Evolutionary conservation across 176 grass and related monocot species (phyloP).

Genomic region (Rhipidocladum racemiflorum): DNA sequence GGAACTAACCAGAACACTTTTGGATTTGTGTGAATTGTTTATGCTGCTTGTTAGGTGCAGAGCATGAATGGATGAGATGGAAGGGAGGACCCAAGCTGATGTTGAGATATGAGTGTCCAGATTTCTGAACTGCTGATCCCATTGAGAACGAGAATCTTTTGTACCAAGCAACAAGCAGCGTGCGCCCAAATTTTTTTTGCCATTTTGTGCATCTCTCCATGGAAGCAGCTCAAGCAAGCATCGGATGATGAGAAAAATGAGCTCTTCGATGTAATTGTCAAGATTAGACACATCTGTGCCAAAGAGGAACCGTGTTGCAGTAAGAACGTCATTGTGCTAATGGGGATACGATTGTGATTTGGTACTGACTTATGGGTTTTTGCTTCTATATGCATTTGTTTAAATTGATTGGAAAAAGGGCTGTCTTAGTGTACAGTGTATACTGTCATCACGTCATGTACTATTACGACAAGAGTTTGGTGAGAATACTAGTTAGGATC

Average conservation of each 20-base stretch:
- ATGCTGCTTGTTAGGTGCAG: background rate
- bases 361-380: background rate
- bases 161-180: background rate
- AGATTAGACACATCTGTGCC: background rate
- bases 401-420: background rate
- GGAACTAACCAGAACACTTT: background rate
- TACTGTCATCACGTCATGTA: background rate
- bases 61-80: background rate
- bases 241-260: background rate
- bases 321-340: background rate
- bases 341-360: background rate
- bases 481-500: background rate
- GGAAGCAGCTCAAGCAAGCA: background rate
- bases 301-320: background rate
- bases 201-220: background rate
- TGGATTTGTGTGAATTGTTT: background rate
- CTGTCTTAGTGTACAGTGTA: no score
- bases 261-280: background rate
- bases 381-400: background rate
- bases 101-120: background rate
- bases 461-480: background rate
- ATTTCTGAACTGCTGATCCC: background rate
- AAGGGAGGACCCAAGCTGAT: background rate
- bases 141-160: background rate
- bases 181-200: background rate